phyloP scores from a whole-genome alignment of 1,139 yeast species.

The Kodamaea alishanica region DNA sequence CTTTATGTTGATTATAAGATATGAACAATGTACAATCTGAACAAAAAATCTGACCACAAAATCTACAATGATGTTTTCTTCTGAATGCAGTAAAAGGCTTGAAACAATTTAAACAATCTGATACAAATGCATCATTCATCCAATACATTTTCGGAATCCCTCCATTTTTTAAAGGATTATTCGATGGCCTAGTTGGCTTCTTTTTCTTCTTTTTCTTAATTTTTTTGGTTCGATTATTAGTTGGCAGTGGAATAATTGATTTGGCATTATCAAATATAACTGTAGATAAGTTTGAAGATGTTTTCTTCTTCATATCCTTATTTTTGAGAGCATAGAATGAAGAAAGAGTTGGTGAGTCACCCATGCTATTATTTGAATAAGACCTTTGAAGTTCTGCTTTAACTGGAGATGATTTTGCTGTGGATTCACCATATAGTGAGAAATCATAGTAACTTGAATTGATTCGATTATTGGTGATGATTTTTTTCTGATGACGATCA shows the following conservation, averaged over 20 bases:
- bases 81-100: constrained; percentile 73
- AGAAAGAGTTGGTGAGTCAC: constrained; percentile 34
- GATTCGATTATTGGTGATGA: too few relatives aligned
- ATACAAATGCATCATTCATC: constrained; percentile 89
- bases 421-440: constrained; percentile 26
- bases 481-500: too few relatives aligned
- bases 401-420: constrained; percentile 31
- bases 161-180: constrained; percentile 47
- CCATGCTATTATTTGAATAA: constrained; percentile 33
- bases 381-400: constrained; percentile 30
- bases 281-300: constrained; percentile 31
- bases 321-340: constrained; percentile 38
- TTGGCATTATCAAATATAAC: constrained; percentile 41
- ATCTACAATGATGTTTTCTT: constrained; percentile 90
- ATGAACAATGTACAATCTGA: constrained; percentile 78
- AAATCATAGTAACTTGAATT: constrained; percentile 19
- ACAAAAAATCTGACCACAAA: constrained; percentile 95
- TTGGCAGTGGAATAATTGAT: constrained; percentile 21
- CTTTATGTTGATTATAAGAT: constrained; percentile 66
- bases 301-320: constrained; percentile 26
- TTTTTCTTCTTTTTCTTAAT: constrained; percentile 17
- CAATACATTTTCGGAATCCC: constrained; percentile 69
- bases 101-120: constrained; percentile 77
- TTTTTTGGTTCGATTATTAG: constrained; percentile 23
- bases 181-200: constrained; percentile 36